These are phyloP conservation scores for Venturia oleaginea DNA, from an alignment of 2,329 filamentous ascomycete genomes.

Conservation along the genomic window DNA sequence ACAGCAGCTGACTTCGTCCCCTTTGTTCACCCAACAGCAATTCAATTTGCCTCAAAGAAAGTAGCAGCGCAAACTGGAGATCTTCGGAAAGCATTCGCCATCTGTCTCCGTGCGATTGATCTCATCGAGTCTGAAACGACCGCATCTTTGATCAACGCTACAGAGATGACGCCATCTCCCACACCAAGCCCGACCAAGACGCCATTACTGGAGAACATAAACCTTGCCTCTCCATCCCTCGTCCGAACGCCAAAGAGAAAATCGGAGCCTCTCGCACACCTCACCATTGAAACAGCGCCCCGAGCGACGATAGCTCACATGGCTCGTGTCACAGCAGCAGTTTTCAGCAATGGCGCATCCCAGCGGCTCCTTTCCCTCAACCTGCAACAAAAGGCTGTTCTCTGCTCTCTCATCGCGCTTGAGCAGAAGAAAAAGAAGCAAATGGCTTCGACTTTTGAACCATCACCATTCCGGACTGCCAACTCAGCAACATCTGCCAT, in stretches of 20 bases:
- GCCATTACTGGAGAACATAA: constrained; percentile 72
- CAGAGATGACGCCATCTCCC: constrained; percentile 36
- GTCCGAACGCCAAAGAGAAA: constrained; percentile 28
- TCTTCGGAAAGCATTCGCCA: constrained; percentile 88
- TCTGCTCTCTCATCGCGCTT: constrained; percentile 81
- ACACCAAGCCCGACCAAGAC: constrained; percentile 61
- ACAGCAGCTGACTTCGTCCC: constrained; percentile 56
- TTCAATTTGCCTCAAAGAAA: constrained; percentile 90
- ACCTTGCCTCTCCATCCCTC: constrained; percentile 52
- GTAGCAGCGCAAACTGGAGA: constrained; percentile 92
- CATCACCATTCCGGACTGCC: constrained; percentile 25
- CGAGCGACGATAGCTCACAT: constrained; percentile 84
- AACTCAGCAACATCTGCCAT: constrained; percentile 21
- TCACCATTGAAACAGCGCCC: constrained; percentile 73
- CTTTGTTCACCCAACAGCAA: constrained; percentile 87
- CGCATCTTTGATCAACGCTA: constrained; percentile 54
- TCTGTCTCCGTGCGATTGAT: constrained; percentile 82
- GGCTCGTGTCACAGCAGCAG: constrained; percentile 79
- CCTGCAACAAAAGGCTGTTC: constrained; percentile 88
- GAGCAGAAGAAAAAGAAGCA: constrained; percentile 51
- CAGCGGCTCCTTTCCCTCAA: constrained; percentile 83
- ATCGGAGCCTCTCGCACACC: constrained; percentile 42
- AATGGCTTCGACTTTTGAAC: constrained; percentile 38
- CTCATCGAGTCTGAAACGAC: constrained; percentile 78
- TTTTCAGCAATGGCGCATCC: constrained; percentile 79